phyloP scores from a whole-genome alignment of 1,284 basidiomycete species.

The Melampsora occidentalis region DNA sequence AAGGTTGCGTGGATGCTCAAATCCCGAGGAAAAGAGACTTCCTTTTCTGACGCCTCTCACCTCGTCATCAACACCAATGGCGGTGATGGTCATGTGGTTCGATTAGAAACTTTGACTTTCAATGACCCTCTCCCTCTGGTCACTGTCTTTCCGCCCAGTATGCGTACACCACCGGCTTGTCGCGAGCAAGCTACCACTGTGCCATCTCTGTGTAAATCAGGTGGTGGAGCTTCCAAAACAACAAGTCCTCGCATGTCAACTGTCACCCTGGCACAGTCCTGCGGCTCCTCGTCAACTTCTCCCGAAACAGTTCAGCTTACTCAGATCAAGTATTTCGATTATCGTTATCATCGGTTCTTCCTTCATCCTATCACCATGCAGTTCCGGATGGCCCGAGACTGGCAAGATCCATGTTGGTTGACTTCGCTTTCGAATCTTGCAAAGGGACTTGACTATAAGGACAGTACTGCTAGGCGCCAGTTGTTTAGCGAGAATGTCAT shows the following conservation, averaged over 20 bases:
- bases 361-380: conserved; percentile 17
- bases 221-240: conserved; percentile 53
- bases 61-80: conserved; percentile 86
- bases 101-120: conserved; percentile 67
- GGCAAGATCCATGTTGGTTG: conserved; percentile 81
- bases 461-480: conserved; percentile 65
- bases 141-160: conserved; percentile 66
- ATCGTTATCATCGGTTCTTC: conserved; percentile 37
- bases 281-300: conserved; percentile 11
- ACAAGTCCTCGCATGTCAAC: conserved; percentile 61
- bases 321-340: conserved; percentile 29
- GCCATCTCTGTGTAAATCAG: conserved; percentile 51
- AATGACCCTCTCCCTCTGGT: conserved; percentile 65
- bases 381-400: conserved; percentile 64
- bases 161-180: conserved; percentile 45
- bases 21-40: conserved; percentile 77
- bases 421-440: conserved; percentile 63
- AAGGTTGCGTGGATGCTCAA: conserved; percentile 83
- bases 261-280: conserved; percentile 54
- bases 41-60: conserved; percentile 72
- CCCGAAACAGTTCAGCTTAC: background rate
- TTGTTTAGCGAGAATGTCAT: conserved; percentile 86
- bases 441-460: conserved; percentile 62
- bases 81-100: conserved; percentile 74
- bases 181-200: conserved; percentile 30